A percentile compares a stretch with the other conserved stretches of the same genome.
These are phyloP conservation scores for Fusarium sp. DNA, from an alignment of 2,329 filamentous ascomycete species.

Conservation along the genomic window DNA sequence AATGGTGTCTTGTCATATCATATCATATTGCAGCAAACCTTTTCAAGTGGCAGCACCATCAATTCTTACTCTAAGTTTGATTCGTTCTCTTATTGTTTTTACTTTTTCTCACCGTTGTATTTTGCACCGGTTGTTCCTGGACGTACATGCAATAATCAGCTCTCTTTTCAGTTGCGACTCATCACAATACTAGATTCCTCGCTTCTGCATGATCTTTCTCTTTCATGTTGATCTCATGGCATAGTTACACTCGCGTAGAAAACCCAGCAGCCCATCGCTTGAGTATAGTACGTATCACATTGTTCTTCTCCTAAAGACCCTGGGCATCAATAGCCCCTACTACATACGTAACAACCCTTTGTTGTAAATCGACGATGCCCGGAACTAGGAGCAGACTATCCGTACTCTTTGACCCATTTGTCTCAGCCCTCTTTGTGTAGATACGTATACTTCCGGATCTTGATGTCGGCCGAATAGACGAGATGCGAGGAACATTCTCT, in stretches of 20 bases:
- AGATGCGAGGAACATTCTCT: neutral
- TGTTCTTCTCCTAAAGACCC: neutral
- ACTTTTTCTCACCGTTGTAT: conserved; percentile 10
- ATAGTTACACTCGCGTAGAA: conserved; percentile 20
- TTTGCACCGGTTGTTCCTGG: neutral
- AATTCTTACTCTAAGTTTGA: neutral
- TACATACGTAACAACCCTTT: neutral
- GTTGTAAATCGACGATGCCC: conserved; percentile 9
- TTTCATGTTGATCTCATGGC: neutral
- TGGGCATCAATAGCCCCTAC: neutral
- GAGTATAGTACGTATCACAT: neutral
- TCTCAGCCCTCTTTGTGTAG: neutral
- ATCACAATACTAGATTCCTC: conserved; percentile 10
- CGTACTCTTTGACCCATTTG: neutral
- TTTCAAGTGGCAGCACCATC: conserved; percentile 14
- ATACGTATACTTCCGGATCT: neutral
- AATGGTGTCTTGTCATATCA: neutral
- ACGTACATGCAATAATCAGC: neutral
- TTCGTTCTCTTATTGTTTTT: neutral
- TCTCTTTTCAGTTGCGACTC: conserved; percentile 3
- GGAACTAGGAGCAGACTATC: neutral
- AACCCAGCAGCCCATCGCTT: neutral
- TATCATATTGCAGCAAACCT: conserved; percentile 10
- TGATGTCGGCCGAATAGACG: conserved; percentile 11
- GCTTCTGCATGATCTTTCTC: conserved; percentile 15